phyloP scores from a whole-genome alignment of 169 alveolate genomes.

The Theileria annulata region DNA sequence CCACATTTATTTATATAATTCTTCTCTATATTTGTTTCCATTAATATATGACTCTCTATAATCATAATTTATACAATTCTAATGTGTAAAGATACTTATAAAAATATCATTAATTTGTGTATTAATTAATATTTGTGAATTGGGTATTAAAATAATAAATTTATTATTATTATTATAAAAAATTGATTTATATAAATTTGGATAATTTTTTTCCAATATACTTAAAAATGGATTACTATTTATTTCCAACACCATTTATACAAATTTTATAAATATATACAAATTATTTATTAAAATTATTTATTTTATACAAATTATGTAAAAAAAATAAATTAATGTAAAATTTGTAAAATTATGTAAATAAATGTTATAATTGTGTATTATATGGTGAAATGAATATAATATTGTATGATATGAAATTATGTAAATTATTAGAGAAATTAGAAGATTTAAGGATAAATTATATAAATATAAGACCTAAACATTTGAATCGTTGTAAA shows the following conservation, averaged over 20 bases:
- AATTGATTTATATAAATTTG: conserved; percentile 28
- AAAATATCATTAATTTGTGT: conserved; percentile 35
- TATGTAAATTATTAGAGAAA: background rate
- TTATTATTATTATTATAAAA: conserved; percentile 30
- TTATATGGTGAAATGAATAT: background rate
- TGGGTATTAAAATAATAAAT: conserved; percentile 42
- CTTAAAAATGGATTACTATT: conserved; percentile 53
- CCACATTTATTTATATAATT: conserved; percentile 49
- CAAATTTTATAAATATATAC: background rate
- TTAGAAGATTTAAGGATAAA: too few relatives aligned
- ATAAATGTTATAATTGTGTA: background rate
- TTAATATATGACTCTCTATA: conserved; percentile 54
- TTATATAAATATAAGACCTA: background rate
- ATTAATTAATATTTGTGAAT: conserved; percentile 46
- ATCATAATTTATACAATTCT: too few relatives aligned
- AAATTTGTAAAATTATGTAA: background rate
- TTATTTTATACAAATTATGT: background rate
- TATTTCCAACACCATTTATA: conserved; percentile 23
- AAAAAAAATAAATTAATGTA: background rate
- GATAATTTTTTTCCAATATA: conserved; percentile 45
- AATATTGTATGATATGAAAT: background rate
- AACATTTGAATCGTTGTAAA: background rate
- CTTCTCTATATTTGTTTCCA: conserved; percentile 37
- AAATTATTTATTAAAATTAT: background rate
- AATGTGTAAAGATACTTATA: conserved; percentile 38